Conservation (phyloP, 805 yeast genomes). For the Nakazawaea sp. region DNA sequence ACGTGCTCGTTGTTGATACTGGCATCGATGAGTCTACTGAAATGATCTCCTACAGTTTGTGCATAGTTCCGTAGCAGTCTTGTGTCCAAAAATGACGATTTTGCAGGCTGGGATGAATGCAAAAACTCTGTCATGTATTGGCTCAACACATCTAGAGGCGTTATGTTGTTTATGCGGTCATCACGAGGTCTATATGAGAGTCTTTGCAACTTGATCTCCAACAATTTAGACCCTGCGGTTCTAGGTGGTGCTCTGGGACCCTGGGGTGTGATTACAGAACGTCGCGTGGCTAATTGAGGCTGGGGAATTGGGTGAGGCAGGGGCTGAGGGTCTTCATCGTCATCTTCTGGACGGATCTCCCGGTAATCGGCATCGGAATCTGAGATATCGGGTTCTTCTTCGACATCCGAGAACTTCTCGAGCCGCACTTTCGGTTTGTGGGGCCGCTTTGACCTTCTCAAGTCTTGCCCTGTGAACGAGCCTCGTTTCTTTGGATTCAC, state of each 20-base stretch:
- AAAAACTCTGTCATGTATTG: conserved; percentile 24
- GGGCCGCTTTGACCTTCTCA: no score
- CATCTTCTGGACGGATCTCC: not conserved
- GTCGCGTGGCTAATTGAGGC: not conserved
- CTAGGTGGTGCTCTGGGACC: not conserved
- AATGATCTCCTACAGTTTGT: conserved; percentile 19
- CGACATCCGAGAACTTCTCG: conserved; percentile 9
- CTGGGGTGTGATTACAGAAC: not conserved
- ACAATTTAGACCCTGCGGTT: not conserved
- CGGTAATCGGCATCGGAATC: conserved; percentile 8
- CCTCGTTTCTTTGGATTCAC: no score
- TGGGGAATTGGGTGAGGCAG: not conserved
- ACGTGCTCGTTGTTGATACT: conserved; percentile 27
- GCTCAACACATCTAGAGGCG: conserved; percentile 25
- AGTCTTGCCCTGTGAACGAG: no score
- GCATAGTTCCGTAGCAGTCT: conserved; percentile 15
- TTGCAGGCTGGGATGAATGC: conserved; percentile 14
- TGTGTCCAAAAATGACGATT: conserved; percentile 11
- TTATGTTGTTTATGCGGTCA: conserved; percentile 13
- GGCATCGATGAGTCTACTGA: conserved; percentile 26
- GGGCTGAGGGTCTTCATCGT: not conserved
- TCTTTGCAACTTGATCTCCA: conserved; percentile 8
- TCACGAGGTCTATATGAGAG: conserved; percentile 9
- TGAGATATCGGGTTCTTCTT: conserved; percentile 10
- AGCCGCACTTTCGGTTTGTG: no score